Percentiles rank a stretch among this genome's conserved stretches.
Conservation (phyloP, 306 rosid genomes). For the Pterocarpus macrocarpus region DNA sequence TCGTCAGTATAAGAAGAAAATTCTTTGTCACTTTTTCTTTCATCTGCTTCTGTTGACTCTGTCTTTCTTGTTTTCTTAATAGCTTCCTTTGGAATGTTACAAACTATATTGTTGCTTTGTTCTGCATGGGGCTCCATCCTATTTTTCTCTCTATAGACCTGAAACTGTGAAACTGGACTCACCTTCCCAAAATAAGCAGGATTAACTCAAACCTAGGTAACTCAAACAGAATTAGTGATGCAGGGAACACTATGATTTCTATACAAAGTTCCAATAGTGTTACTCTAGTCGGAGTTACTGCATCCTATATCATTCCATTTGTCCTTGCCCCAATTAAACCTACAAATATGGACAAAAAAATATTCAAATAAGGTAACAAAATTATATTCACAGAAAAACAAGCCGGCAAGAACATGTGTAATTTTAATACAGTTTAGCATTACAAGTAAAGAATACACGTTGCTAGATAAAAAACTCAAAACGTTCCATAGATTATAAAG, state of each 20-base stretch:
- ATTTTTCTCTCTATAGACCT: constrained; percentile 32
- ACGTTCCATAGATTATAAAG: background rate
- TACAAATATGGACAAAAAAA: background rate
- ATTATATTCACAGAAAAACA: background rate
- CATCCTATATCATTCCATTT: background rate
- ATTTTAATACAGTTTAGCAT: background rate
- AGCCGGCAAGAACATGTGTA: background rate
- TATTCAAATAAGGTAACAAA: constrained; percentile 8
- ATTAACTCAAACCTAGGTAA: background rate
- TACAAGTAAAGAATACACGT: background rate
- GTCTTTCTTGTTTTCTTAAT: background rate
- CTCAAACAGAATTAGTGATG: background rate
- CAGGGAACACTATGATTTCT: background rate
- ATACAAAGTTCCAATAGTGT: background rate
- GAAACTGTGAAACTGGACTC: background rate
- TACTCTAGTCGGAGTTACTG: background rate
- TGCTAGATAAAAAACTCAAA: background rate
- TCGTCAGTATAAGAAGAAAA: constrained; percentile 36
- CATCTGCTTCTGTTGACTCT: constrained; percentile 26
- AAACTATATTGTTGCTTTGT: constrained; percentile 38
- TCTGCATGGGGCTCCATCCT: constrained; percentile 36
- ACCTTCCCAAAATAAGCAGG: background rate
- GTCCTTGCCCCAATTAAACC: background rate
- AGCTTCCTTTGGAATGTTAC: constrained; percentile 44
- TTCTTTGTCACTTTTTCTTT: constrained; percentile 29